phyloP scores from a whole-genome alignment of 2,329 filamentous ascomycete species.

The Exophiala spinifera region DNA sequence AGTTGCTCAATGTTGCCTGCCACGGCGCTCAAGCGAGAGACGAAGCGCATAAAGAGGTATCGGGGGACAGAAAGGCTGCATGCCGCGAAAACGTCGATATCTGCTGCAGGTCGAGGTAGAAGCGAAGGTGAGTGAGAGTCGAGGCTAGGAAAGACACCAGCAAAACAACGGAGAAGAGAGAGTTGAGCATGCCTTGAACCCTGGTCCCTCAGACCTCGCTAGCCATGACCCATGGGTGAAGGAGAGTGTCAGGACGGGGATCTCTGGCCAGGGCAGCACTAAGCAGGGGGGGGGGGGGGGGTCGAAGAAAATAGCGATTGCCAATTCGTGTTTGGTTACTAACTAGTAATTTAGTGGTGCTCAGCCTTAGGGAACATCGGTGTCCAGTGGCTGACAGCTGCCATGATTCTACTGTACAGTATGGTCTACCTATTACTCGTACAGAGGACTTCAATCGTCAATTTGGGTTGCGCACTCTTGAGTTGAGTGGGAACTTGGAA shows the following conservation, averaged over 20 bases:
- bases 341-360: neutral
- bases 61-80: neutral
- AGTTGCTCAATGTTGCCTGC: too few species aligned
- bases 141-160: neutral
- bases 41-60: neutral
- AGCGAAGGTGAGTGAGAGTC: neutral
- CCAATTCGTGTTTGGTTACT: neutral
- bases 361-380: neutral
- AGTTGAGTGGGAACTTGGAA: too few species aligned
- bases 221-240: neutral
- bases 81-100: neutral
- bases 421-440: too few species aligned
- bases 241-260: neutral
- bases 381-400: neutral
- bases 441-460: too few species aligned
- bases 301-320: neutral
- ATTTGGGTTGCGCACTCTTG: too few species aligned
- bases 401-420: neutral
- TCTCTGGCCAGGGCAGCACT: neutral
- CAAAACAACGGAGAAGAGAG: neutral
- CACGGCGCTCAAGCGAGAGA: neutral
- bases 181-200: too few species aligned
- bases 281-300: too few species aligned
- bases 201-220: too few species aligned
- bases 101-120: neutral